phyloP scores from a whole-genome alignment of 176 grass and related monocot genomes.

The Urochloa ruziziensis region DNA sequence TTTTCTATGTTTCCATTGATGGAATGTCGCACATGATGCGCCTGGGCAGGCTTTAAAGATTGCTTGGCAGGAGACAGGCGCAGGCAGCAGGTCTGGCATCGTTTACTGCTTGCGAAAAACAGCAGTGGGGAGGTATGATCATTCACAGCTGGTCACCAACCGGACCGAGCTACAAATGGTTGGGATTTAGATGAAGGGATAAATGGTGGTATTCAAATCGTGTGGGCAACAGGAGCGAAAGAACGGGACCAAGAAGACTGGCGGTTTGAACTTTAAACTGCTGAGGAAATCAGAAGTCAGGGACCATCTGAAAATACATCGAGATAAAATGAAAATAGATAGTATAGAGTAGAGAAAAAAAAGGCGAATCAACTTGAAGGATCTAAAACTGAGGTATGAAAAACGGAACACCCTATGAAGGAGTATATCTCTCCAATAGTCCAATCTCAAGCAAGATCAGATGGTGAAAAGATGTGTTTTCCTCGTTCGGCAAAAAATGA shows the following conservation, averaged over 20 bases:
- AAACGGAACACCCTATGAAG: not conserved
- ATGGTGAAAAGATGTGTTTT: not conserved
- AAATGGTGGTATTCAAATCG: slow-evolving; percentile 3
- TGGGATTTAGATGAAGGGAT: not conserved
- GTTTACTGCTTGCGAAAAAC: slow-evolving; percentile 27
- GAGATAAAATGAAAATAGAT: not conserved
- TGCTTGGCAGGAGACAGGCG: slow-evolving; percentile 1
- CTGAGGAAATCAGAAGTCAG: slow-evolving; percentile 39
- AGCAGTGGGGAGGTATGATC: not conserved
- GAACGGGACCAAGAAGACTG: slow-evolving; percentile 34
- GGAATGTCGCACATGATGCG: slow-evolving; percentile 31
- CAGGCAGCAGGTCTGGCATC: slow-evolving; percentile 25
- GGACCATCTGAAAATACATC: slow-evolving; percentile 26
- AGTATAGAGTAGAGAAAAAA: not conserved
- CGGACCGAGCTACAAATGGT: slow-evolving; percentile 36
- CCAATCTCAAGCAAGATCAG: not conserved
- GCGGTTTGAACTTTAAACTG: slow-evolving; percentile 57
- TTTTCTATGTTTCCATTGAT: slow-evolving; percentile 29
- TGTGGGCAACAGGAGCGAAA: not conserved
- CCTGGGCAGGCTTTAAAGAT: slow-evolving; percentile 18
- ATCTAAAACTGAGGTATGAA: not conserved
- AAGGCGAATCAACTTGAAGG: not conserved
- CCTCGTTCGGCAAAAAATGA: not conserved
- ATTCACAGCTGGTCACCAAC: slow-evolving; percentile 36
- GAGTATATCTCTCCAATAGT: not conserved